Percentiles rank a stretch among this genome's conserved stretches.
phyloP scores from a whole-genome alignment of 768 basidiomycete genomes.

The Coprinellus micaceus region DNA sequence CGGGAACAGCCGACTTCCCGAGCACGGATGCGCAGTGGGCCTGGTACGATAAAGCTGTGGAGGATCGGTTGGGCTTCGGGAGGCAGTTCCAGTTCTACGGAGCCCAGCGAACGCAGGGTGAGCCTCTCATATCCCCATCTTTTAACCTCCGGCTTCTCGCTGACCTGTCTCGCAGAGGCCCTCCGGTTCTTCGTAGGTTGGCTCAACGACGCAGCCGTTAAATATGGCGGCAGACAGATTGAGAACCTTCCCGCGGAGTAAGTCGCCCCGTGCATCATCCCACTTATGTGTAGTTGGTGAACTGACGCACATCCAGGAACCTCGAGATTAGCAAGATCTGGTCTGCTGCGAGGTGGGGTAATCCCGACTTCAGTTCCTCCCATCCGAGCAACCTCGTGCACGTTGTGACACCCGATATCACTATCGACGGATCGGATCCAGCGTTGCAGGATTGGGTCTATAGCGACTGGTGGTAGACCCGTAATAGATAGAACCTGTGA shows the following conservation, averaged over 20 bases:
- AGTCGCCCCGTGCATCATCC: not conserved
- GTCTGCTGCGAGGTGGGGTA: conserved; percentile 1
- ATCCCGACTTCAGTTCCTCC: not conserved
- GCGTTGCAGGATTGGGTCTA: conserved; percentile 3
- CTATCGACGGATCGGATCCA: not conserved
- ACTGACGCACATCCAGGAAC: not conserved
- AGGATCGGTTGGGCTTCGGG: conserved; percentile 33
- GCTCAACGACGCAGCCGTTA: conserved; percentile 37
- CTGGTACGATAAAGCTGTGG: conserved; percentile 26
- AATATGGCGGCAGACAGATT: conserved; percentile 34
- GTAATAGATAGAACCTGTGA: no score
- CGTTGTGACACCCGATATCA: not conserved
- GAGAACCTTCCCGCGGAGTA: conserved; percentile 11
- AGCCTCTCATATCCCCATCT: not conserved
- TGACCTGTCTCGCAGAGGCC: conserved; percentile 14
- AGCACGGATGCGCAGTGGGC: conserved; percentile 29
- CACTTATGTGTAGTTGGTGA: not conserved
- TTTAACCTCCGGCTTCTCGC: not conserved
- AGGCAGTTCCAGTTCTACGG: conserved; percentile 35
- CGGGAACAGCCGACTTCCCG: conserved; percentile 32
- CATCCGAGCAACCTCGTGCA: not conserved
- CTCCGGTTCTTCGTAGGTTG: conserved; percentile 35
- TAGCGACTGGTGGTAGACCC: conserved; percentile 9
- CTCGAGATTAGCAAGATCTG: not conserved
- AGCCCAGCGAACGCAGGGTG: conserved; percentile 22